Conservation (phyloP, 768 basidiomycete genomes). For the Candolleomyces efflorescens region DNA sequence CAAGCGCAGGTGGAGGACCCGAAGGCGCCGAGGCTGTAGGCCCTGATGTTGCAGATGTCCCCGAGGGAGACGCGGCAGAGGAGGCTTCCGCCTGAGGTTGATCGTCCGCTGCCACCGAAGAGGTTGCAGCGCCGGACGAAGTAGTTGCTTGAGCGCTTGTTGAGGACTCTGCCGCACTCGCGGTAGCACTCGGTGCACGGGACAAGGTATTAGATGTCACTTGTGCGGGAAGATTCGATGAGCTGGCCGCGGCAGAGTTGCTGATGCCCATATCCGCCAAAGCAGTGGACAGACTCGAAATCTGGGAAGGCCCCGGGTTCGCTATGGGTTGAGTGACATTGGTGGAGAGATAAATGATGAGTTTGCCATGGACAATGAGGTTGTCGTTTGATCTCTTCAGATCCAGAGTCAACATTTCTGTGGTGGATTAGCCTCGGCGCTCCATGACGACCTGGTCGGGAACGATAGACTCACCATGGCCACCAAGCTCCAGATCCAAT, state of each 20-base stretch:
- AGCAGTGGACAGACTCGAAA: slow-evolving; percentile 53
- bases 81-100: slow-evolving; percentile 16
- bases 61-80: slow-evolving; percentile 12
- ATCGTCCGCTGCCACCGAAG: slow-evolving; percentile 13
- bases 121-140: slow-evolving; percentile 15
- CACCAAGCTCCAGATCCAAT: slow-evolving; percentile 86
- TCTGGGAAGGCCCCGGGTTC: slow-evolving; percentile 78
- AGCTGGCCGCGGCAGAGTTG: slow-evolving; percentile 56
- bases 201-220: slow-evolving; percentile 45
- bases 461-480: slow-evolving; percentile 69
- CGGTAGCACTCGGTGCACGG: slow-evolving; percentile 61
- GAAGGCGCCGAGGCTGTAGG: slow-evolving; percentile 14
- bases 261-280: slow-evolving; percentile 60
- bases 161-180: slow-evolving; percentile 35
- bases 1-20: slow-evolving; percentile 19
- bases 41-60: slow-evolving; percentile 12
- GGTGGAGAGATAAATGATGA: slow-evolving; percentile 94
- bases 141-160: slow-evolving; percentile 30
- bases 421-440: slow-evolving; percentile 9
- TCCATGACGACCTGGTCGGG: neutral
- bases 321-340: slow-evolving; percentile 81
- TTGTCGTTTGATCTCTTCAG: slow-evolving; percentile 99
- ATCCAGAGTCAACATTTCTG: slow-evolving; percentile 96
- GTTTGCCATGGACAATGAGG: slow-evolving; percentile 94
- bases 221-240: slow-evolving; percentile 44